Base-by-base conservation (phyloP, 1,284 basidiomycete genomes). In the Cutaneotrichosporon cavernicola region DNA sequence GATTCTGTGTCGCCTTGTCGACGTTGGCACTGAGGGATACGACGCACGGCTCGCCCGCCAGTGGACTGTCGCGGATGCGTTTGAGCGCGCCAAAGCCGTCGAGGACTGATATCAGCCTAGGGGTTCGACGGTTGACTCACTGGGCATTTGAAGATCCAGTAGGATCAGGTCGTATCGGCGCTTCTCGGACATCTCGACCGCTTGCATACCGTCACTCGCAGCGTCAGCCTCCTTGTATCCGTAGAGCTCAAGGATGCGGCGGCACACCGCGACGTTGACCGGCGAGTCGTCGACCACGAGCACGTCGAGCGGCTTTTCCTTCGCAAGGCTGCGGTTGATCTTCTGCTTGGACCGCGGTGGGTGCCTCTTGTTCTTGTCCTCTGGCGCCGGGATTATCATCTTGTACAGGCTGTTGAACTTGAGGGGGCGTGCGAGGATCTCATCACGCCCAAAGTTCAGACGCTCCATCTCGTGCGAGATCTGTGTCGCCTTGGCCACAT, bases 201-300 rank as follows among this genome's bases (percentile, higher is more conserved):
- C 79, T 47, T 73, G 66, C 60, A 74, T 67, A 18, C 79, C 79
- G 63, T 80, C 73, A 5, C 58, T 46, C 11, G 75, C 76, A 3
- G 72, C 65, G 32, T 71, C 70, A 52, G 77, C 70, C n/a, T 68
- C 56, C 4, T 61, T 68, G 65, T 80, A 80, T 5, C 78, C 78
- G 58, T 75, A 77, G 61, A 77, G 69, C 60, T 73, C 74, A 11
- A 79, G 68, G 40, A 79, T 73, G 50, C 75, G 63, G 10, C 60
- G 66, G 13, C 75, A 76, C 16, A 79, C 79, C 9, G 69, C 65
- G 21, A 75, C 61, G 60, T 81, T 81, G 69, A 78, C 73, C 0
- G 65, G 58, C 56, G 76, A 79, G 65, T 81, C 78, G 58, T 81
- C 79, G 1, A 81, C 79, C 2, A 79, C 65, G 16, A 81, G 69